Percentiles rank a stretch among this genome's conserved stretches.
These are phyloP conservation scores for Candida patagonica DNA, from an alignment of 805 yeast species.

Conservation along the genomic window DNA sequence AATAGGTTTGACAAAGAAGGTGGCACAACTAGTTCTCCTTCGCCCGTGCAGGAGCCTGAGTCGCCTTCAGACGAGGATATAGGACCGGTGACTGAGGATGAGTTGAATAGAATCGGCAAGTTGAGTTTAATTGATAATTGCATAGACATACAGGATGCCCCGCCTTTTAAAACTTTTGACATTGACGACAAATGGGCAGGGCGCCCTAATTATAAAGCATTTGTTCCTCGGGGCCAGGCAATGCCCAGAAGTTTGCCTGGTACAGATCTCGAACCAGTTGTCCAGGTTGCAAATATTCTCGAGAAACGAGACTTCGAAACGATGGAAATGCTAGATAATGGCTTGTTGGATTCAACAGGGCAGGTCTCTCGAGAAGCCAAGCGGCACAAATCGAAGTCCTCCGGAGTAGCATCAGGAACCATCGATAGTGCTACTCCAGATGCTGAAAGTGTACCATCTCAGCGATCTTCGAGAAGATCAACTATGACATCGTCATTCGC, in stretches of 20 bases:
- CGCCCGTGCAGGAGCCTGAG: no score
- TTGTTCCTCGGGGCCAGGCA: constrained; percentile 5
- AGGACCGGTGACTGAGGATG: background rate
- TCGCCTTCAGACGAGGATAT: no score
- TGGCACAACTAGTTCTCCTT: no score
- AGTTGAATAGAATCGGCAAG: background rate
- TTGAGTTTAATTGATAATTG: background rate
- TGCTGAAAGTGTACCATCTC: background rate
- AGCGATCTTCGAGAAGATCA: no score
- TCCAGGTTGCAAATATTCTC: background rate
- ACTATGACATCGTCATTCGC: no score
- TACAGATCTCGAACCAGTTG: background rate
- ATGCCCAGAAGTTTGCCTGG: no score
- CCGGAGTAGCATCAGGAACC: background rate
- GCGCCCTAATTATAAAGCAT: constrained; percentile 17
- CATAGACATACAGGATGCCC: background rate
- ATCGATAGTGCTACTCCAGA: background rate
- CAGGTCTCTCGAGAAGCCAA: background rate
- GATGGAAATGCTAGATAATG: background rate
- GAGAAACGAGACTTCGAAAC: background rate
- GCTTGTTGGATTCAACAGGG: background rate
- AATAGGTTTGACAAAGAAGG: no score
- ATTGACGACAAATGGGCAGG: constrained; percentile 9
- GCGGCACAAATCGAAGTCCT: background rate
- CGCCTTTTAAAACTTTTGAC: background rate